These are phyloP conservation scores for Geranium incanum DNA, from an alignment of 441 rosid genomes.

Conservation along the genomic window DNA sequence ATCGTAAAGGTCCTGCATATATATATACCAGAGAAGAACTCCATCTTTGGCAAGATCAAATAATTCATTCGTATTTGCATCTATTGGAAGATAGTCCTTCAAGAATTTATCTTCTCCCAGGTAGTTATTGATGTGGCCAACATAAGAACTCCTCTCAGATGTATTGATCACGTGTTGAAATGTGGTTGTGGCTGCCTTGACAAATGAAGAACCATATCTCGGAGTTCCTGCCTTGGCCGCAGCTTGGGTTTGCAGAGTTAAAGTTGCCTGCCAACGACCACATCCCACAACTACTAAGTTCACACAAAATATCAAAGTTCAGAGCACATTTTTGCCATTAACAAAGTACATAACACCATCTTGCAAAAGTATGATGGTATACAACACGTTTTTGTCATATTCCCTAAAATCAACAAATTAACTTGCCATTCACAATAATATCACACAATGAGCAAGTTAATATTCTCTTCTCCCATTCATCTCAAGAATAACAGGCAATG, in stretches of 20 bases:
- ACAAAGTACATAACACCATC: no score
- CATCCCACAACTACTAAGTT: constrained; percentile 6
- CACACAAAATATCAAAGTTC: not conserved
- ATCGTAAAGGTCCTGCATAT: constrained; percentile 5
- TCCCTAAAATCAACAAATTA: not conserved
- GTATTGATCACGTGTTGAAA: constrained; percentile 79
- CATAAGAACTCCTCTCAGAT: constrained; percentile 90
- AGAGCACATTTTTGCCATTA: no score
- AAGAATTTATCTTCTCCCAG: constrained; percentile 81
- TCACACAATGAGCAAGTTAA: not conserved
- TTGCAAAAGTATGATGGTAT: no score
- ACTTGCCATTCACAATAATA: constrained; percentile 3
- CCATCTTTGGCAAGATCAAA: constrained; percentile 90
- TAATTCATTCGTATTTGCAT: constrained; percentile 64
- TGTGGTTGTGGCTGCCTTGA: constrained; percentile 82
- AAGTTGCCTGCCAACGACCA: constrained; percentile 47
- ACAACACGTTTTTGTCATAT: no score
- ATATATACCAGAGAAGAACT: constrained; percentile 85
- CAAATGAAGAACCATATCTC: constrained; percentile 63
- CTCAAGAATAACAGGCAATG: no score
- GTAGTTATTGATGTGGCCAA: constrained; percentile 71
- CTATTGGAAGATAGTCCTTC: constrained; percentile 70
- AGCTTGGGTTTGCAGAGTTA: constrained; percentile 67
- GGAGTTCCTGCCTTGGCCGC: constrained; percentile 48
- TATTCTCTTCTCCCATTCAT: not conserved